A percentile compares a stretch with the other conserved stretches of the same genome.
phyloP scores from a whole-genome alignment of 139 green algal species.

The Nannochloris sp. region DNA sequence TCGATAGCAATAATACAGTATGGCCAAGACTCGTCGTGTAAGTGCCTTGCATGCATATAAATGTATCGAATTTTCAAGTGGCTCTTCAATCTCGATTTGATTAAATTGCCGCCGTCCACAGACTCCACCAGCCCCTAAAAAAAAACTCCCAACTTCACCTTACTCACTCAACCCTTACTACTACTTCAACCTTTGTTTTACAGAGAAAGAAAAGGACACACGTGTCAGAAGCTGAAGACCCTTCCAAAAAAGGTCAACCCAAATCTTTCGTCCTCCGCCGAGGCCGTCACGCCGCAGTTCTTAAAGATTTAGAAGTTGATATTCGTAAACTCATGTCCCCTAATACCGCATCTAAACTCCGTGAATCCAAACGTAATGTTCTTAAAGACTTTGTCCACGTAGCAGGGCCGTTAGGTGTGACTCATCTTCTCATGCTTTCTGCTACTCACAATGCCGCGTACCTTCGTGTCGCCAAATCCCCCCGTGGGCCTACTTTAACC shows the following conservation, averaged over 20 bases:
- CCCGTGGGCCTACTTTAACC: conserved; percentile 87
- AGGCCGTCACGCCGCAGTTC: conserved; percentile 53
- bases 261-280: conserved; percentile 82
- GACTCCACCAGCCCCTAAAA: too few species aligned
- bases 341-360: conserved; percentile 82
- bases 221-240: conserved; percentile 32
- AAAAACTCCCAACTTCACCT: too few species aligned
- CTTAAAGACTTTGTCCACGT: conserved; percentile 97
- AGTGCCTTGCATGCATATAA: conserved; percentile 5
- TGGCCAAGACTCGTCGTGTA: conserved; percentile 36
- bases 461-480: conserved; percentile 77
- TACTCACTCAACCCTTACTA: too few species aligned
- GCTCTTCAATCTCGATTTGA: background rate
- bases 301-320: conserved; percentile 81
- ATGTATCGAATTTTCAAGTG: background rate
- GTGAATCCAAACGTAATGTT: conserved; percentile 71
- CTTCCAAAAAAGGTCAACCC: conserved; percentile 56
- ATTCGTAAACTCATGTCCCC: conserved; percentile 87
- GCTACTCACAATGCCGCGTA: conserved; percentile 77
- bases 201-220: conserved; percentile 87
- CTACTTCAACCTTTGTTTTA: conserved; percentile 1
- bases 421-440: conserved; percentile 90
- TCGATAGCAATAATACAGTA: conserved; percentile 15
- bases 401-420: conserved; percentile 88
- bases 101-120: background rate